Base-by-base conservation (phyloP, 768 basidiomycete genomes). In the Leccinum fibrillosum region DNA sequence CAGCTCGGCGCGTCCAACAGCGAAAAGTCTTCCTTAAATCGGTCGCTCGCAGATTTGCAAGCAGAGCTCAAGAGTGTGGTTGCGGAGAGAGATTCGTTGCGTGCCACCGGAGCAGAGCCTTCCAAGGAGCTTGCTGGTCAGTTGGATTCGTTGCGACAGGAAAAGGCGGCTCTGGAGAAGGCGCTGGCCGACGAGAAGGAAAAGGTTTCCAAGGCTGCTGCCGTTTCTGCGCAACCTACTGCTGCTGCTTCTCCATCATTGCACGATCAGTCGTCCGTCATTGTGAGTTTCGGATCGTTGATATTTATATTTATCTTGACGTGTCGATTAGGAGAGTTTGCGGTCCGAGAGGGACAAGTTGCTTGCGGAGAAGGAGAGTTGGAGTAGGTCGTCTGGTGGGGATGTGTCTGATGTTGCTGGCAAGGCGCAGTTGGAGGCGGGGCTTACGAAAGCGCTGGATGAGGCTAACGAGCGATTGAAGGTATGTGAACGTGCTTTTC, bases 321-420 rank as follows among this genome's bases (percentile, higher is more conserved):
- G 17, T 17, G 17, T 21, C 45, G 17, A 19, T 37, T 39, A 90
- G 87, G 74, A 80, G 53, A 62, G 77, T 49, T 69, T 90, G 26
- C 77, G 72, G 54, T 77, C 79, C 47, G 85, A 92, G 70, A 78
- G 83, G 52, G 88, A 89, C 64, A 78, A 75, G 52, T 72, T 91
- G 17, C 73, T 86, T 26, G 78, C 77, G 0, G 88, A 88, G 66
- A 88, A 85, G 66, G 79, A 80, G 56, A 71, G 72, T 21, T 61
- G 70, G 55, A 67, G 58, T 35, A 55, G 72, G n/a, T 30, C 74
- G 2, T 59, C 61, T 49, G 35, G 57, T 6, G 56, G 66, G 19
- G 63, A 62, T 1, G 65, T 67, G 4, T 57, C 76, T 4, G 74
- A 76, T 13, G 69, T 70, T 35, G 66, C 72, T 35, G 66, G 67